Evolutionary conservation across 768 basidiomycete genomes (phyloP).

Genomic region (Leccinum boreale): DNA sequence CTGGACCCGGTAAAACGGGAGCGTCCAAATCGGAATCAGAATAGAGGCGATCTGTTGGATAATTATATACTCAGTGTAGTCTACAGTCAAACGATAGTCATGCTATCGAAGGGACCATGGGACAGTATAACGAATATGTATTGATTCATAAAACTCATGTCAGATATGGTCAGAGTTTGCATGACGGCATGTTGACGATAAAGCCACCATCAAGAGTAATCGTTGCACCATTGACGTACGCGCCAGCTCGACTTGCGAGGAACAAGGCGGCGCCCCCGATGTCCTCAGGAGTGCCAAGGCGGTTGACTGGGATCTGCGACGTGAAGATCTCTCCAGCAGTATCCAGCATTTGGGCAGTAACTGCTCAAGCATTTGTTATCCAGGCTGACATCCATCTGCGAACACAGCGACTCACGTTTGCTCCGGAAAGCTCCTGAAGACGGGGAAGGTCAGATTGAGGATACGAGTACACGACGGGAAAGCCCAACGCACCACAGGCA

Average conservation of each 20-base stretch:
- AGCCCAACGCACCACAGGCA: constrained; percentile 47
- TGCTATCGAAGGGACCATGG: neutral
- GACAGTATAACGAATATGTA: neutral
- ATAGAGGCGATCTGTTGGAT: neutral
- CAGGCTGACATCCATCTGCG: neutral
- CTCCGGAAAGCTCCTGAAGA: constrained; percentile 38
- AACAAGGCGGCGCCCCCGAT: constrained; percentile 62
- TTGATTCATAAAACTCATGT: neutral
- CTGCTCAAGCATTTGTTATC: constrained; percentile 25
- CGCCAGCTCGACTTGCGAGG: constrained; percentile 56
- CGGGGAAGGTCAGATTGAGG: neutral
- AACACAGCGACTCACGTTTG: constrained; percentile 33
- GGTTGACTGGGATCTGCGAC: constrained; percentile 42
- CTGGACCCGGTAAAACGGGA: neutral
- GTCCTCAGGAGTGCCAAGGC: constrained; percentile 63
- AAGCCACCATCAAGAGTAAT: constrained; percentile 61
- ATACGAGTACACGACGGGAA: neutral
- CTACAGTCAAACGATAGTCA: neutral
- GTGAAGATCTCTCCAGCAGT: constrained; percentile 42
- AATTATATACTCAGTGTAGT: constrained; percentile 5
- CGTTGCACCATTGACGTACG: constrained; percentile 63
- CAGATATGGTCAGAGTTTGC: constrained; percentile 27
- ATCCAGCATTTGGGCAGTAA: constrained; percentile 54
- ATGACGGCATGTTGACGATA: constrained; percentile 38
- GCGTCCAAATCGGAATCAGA: constrained; percentile 1